Base-by-base conservation (phyloP, 2,329 filamentous ascomycete species). In the Colletotrichum sp. region DNA sequence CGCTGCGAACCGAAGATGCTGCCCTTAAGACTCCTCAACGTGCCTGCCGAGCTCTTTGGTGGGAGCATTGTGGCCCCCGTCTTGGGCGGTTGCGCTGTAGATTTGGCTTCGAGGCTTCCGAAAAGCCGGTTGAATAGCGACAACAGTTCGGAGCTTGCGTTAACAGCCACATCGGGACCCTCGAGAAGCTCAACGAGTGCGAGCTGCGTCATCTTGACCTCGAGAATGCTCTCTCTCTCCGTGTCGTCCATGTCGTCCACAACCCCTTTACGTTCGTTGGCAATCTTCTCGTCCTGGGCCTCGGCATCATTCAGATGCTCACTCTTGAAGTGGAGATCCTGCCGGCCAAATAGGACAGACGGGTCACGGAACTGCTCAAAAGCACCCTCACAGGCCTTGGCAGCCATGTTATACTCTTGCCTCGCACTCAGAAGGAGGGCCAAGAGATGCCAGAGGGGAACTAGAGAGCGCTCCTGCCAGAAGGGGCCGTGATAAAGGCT, bases 141-240 rank as follows among this genome's bases (percentile, higher is more conserved):
- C 25, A 99, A 87, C 52, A 99, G 88, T 83, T 98, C 96, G 78
- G 95, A 92, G 82, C 94, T 96, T 76, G 94, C 93, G 82, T 98
- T 98, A 67, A 98, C 95, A 22, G 97, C 96, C 72, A 93, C 91
- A 74, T 95, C 93, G 0, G 96, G 92, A 1, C 96, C 96, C 82
- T 98, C 96, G 5, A 95, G 87, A 19, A 97, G 87, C 84, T 98
- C 96, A 5, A 97, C 85, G 25, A 99, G 90, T 6, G 94, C 91
- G 75, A 99, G 88, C 81, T 98, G 96, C 13, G 96, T 98, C 91
- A 98, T 98, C 84, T 98, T 98, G 77, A 98, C 93, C 83, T 98
- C 95, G n/a, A 99, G 86, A 57, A 99, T 93, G 65, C 92, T 91
- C 83, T 96, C 95, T 82, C 96, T 98, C 82, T 98, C 96, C 30